These are phyloP conservation scores for Geotrichum australiense DNA, from an alignment of 1,139 yeast species.

Conservation along the genomic window DNA sequence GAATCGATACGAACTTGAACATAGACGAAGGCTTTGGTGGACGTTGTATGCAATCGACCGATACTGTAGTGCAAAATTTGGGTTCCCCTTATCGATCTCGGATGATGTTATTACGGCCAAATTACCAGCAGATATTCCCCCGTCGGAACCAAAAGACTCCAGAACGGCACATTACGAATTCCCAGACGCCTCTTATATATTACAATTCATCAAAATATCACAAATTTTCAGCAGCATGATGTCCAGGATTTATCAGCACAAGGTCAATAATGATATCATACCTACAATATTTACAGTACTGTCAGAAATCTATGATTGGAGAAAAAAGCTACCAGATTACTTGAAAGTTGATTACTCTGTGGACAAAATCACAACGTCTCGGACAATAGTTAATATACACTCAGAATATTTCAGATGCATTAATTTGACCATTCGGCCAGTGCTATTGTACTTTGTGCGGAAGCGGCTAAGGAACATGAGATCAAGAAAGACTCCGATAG, in stretches of 20 bases:
- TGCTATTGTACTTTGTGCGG: constrained; percentile 71
- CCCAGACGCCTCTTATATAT: constrained; percentile 74
- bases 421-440: constrained; percentile 74
- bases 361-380: constrained; percentile 45
- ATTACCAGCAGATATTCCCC: constrained; percentile 53
- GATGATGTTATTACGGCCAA: constrained; percentile 76
- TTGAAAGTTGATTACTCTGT: constrained; percentile 57
- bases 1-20: constrained; percentile 41
- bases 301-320: constrained; percentile 65
- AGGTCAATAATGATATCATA: constrained; percentile 51
- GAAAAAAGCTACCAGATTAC: constrained; percentile 54
- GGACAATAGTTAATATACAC: constrained; percentile 70
- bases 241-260: constrained; percentile 66
- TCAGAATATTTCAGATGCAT: constrained; percentile 84
- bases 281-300: constrained; percentile 71
- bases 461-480: constrained; percentile 52
- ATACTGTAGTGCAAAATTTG: constrained; percentile 80
- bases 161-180: constrained; percentile 48
- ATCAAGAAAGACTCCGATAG: constrained; percentile 50
- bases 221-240: constrained; percentile 72
- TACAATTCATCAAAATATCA: constrained; percentile 73
- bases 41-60: constrained; percentile 84
- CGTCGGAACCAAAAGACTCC: constrained; percentile 47
- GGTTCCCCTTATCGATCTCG: constrained; percentile 68
- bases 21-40: constrained; percentile 84